These are phyloP conservation scores for Beauveria bassiana DNA, from an alignment of 2,329 filamentous ascomycete genomes.

Conservation along the genomic window DNA sequence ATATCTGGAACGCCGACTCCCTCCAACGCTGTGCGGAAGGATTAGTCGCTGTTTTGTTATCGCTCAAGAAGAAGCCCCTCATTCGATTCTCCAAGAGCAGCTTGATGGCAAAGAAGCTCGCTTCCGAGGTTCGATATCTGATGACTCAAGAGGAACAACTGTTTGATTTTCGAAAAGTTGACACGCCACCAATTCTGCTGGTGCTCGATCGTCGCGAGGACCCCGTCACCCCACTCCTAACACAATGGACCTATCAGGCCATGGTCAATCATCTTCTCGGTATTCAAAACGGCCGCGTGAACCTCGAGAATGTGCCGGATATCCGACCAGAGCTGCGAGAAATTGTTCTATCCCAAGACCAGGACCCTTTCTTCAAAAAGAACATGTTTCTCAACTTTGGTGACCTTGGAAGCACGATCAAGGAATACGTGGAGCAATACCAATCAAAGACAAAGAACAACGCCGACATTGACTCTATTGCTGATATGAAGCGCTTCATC, in stretches of 20 bases:
- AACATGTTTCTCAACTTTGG: slow-evolving; percentile 99
- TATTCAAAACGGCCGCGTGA: slow-evolving; percentile 90
- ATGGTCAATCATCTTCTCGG: slow-evolving; percentile 97
- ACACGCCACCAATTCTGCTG: slow-evolving; percentile 87
- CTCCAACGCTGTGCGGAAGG: slow-evolving; percentile 83
- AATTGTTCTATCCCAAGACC: slow-evolving; percentile 90
- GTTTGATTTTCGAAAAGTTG: slow-evolving; percentile 91
- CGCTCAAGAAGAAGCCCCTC: slow-evolving; percentile 92
- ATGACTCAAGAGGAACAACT: slow-evolving; percentile 94
- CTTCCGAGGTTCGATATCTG: slow-evolving; percentile 83
- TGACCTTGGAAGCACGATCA: slow-evolving; percentile 90
- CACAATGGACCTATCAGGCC: slow-evolving; percentile 99
- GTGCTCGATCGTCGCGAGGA: slow-evolving; percentile 89
- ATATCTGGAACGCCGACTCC: slow-evolving; percentile 85
- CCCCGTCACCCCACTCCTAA: slow-evolving; percentile 86
- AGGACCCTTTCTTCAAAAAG: slow-evolving; percentile 97
- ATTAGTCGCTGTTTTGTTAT: slow-evolving; percentile 71
- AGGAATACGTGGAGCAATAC: slow-evolving; percentile 97
- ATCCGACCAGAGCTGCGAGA: slow-evolving; percentile 82
- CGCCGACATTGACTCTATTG: slow-evolving; percentile 92
- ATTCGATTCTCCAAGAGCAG: slow-evolving; percentile 93
- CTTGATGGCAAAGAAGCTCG: slow-evolving; percentile 81
- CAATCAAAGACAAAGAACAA: slow-evolving; percentile 96
- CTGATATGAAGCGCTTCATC: slow-evolving; percentile 98
- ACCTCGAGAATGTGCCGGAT: slow-evolving; percentile 76